phyloP scores from a whole-genome alignment of 129 eudicot genomes.

The Tagetes patula region DNA sequence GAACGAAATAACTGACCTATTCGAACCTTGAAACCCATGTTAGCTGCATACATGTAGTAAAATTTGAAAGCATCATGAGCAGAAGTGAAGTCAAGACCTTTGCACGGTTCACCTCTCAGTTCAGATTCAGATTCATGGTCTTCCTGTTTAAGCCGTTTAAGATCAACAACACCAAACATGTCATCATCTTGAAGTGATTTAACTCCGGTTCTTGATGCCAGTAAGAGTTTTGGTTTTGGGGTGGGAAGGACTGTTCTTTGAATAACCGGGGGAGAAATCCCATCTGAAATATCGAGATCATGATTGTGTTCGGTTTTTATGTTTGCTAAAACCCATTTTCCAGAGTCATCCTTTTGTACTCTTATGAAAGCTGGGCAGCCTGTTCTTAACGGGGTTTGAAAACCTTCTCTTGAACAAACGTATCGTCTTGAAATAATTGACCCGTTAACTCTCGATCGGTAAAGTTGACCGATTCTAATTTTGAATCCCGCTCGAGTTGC shows the following conservation, averaged over 20 bases:
- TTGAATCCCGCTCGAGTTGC: constrained; percentile 69
- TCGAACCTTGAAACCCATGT: constrained; percentile 66
- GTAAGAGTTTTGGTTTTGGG: constrained; percentile 44
- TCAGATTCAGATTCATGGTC: constrained; percentile 39
- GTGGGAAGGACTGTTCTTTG: constrained; percentile 54
- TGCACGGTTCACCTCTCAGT: constrained; percentile 54
- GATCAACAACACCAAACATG: constrained; percentile 55
- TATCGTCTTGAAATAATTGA: constrained; percentile 70
- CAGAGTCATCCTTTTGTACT: constrained; percentile 70
- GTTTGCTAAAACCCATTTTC: constrained; percentile 82
- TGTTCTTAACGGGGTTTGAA: constrained; percentile 70
- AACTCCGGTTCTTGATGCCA: constrained; percentile 64
- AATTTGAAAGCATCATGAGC: constrained; percentile 77
- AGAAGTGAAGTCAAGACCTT: constrained; percentile 64
- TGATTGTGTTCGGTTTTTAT: constrained; percentile 82
- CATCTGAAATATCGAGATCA: constrained; percentile 62
- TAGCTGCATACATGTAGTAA: constrained; percentile 64
- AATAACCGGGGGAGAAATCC: constrained; percentile 40
- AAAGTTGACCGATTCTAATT: constrained; percentile 78
- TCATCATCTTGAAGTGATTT: constrained; percentile 72
- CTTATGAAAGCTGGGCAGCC: constrained; percentile 87
- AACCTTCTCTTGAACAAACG: constrained; percentile 85
- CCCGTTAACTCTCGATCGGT: constrained; percentile 74
- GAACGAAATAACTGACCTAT: constrained; percentile 88
- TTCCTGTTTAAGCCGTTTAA: constrained; percentile 71